Evolutionary conservation across 495 filamentous ascomycete species (phyloP), one percentile per base, ranked within the genome.

Genomic region (Penicillium lagena): DNA sequence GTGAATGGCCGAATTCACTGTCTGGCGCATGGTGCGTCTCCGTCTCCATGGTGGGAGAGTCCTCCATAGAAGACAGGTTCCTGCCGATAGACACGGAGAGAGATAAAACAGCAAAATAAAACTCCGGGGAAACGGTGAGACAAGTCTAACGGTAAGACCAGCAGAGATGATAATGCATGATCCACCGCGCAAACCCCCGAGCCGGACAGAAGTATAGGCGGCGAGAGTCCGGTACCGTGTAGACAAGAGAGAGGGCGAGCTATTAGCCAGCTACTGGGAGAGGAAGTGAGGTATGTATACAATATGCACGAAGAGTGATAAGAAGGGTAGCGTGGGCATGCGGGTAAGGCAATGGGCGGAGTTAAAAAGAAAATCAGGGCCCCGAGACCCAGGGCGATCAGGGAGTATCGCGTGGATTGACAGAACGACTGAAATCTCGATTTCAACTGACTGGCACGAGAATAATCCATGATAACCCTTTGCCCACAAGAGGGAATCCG

Each of bases 1-100:
- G 70, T 35, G 70, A 72, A 60, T 73, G 68, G 45, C 65, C 48
- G 59, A 72, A 76, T 42, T 76, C 75, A 45, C 53, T 56, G n/a
- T 72, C 68, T 48, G 60, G 67, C 8, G 41, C 61, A 64, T 62
- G 67, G 56, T 55, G 67, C 39, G 56, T 53, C 60, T 60, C 77
- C n/a, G 70, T 64, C 38, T 72, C 69, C 67, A 73, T 72, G 49
- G 49, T 39, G 45, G 54, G 17, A 36, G 46, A 47, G 15, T 55
- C 46, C 36, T 55, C 54, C 55, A 60, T 54, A 31, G 32, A 22
- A 22, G 22, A 22, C 22, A 4, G 22, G 22, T 22, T 17, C 22
- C 22, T 22, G 27, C 29, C 12, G 42, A 33, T 12, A 42, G 31
- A 47, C 40, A 51, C 28, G 51, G 37, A 41, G 40, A 42, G 17